phyloP scores from a whole-genome alignment of 768 basidiomycete species.

The Kwoniella dendrophila region DNA sequence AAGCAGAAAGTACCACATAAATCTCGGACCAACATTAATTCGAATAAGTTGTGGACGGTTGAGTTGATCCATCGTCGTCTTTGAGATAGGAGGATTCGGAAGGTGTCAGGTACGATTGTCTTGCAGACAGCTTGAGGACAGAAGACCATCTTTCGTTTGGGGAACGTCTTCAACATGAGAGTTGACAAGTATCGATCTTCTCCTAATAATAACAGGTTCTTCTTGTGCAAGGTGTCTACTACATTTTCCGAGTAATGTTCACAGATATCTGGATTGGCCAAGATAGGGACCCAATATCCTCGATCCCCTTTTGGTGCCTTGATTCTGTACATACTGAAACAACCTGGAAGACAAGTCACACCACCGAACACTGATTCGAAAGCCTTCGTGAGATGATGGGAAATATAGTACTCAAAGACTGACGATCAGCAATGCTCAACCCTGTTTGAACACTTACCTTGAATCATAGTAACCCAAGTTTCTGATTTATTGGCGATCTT shows the following conservation, averaged over 20 bases:
- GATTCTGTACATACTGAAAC: constrained; percentile 99
- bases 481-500: constrained; percentile 99
- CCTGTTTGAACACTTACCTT: constrained; percentile 67
- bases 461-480: constrained; percentile 99
- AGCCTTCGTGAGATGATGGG: constrained; percentile 97
- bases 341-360: constrained; percentile 98
- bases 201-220: constrained; percentile 93
- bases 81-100: constrained; percentile 88
- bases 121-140: constrained; percentile 99
- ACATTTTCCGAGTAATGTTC: constrained; percentile 99
- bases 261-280: constrained; percentile 97
- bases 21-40: constrained; percentile 89
- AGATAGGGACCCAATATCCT: constrained; percentile 97
- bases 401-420: constrained; percentile 99
- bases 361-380: constrained; percentile 99
- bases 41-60: constrained; percentile 95
- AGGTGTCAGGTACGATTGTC: constrained; percentile 96
- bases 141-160: constrained; percentile 98
- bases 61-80: constrained; percentile 99
- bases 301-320: constrained; percentile 96
- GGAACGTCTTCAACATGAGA: constrained; percentile 97
- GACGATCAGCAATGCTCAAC: constrained; percentile 14
- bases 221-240: constrained; percentile 98
- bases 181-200: constrained; percentile 99
- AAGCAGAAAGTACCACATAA: constrained; percentile 99